Evolutionary conservation across 352 stramenopile species (phyloP).

Genomic region (Phytophthora uliginosa): DNA sequence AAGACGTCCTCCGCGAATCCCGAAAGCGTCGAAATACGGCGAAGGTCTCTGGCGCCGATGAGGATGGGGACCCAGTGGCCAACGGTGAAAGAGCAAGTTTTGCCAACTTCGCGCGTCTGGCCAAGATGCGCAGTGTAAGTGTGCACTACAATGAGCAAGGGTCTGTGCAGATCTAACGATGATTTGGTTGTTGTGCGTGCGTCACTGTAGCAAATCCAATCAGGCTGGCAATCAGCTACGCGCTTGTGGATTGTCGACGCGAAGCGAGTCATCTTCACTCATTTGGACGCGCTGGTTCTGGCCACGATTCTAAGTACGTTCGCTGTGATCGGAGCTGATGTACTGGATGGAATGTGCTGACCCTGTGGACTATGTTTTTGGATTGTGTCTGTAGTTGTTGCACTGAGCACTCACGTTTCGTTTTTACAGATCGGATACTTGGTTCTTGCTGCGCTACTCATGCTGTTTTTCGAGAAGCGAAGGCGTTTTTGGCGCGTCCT

Average conservation of each 20-base stretch:
- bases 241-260: conserved; percentile 78
- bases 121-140: conserved; percentile 62
- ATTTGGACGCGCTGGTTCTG: conserved; percentile 85
- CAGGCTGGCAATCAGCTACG: conserved; percentile 58
- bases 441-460: conserved; percentile 79
- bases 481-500: conserved; percentile 84
- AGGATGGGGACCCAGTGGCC: conserved; percentile 23
- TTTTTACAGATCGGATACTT: conserved; percentile 90
- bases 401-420: conserved; percentile 82
- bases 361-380: neutral
- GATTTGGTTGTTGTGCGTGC: conserved; percentile 2
- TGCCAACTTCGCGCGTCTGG: conserved; percentile 49
- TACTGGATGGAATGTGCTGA: neutral
- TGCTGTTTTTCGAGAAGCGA: conserved; percentile 87
- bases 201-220: conserved; percentile 54
- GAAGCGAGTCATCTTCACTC: conserved; percentile 77
- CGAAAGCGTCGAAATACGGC: conserved; percentile 38
- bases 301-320: conserved; percentile 80
- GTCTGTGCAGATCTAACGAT: neutral
- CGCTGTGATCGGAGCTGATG: neutral
- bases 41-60: conserved; percentile 14
- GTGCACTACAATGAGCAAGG: neutral
- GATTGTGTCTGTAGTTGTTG: conserved; percentile 59
- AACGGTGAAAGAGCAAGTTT: conserved; percentile 42
- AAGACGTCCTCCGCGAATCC: conserved; percentile 65